These are phyloP conservation scores for Salvia hispanica DNA, from an alignment of 257 asterid species.

Conservation along the genomic window DNA sequence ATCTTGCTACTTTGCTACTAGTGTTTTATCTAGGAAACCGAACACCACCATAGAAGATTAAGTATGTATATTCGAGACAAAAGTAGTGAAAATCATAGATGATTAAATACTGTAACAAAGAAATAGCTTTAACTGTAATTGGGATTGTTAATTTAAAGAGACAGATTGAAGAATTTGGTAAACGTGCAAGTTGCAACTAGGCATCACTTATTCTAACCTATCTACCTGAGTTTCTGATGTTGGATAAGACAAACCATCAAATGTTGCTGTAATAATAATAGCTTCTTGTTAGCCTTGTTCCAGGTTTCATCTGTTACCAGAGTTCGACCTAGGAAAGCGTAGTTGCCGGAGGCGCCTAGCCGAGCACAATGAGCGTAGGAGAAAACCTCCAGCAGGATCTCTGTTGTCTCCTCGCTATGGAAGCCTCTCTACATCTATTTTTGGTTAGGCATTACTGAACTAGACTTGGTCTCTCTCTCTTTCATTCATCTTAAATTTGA, in stretches of 20 bases:
- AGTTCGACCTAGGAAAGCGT: constrained; percentile 89
- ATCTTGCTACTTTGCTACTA: too few relatives aligned
- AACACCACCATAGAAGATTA: too few relatives aligned
- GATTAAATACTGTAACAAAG: background rate
- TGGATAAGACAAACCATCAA: background rate
- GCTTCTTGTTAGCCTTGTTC: constrained; percentile 34
- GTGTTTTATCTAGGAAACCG: too few relatives aligned
- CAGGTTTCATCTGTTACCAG: constrained; percentile 88
- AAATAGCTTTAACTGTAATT: background rate
- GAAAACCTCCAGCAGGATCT: constrained; percentile 76
- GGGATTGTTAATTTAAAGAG: background rate
- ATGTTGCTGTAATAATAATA: constrained; percentile 25
- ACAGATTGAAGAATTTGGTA: background rate
- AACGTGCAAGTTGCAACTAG: background rate
- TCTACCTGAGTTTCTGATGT: background rate
- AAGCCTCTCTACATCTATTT: constrained; percentile 48
- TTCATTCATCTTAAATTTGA: background rate
- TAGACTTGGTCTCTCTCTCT: background rate
- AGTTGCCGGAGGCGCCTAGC: constrained; percentile 97
- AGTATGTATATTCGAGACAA: too few relatives aligned
- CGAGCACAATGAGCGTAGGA: constrained; percentile 88
- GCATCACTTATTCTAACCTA: background rate
- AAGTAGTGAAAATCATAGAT: too few relatives aligned
- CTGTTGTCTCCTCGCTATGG: constrained; percentile 63
- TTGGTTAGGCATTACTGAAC: constrained; percentile 50